Evolutionary conservation across 352 stramenopile genomes (phyloP).

Genomic region (Phytophthora quininea): DNA sequence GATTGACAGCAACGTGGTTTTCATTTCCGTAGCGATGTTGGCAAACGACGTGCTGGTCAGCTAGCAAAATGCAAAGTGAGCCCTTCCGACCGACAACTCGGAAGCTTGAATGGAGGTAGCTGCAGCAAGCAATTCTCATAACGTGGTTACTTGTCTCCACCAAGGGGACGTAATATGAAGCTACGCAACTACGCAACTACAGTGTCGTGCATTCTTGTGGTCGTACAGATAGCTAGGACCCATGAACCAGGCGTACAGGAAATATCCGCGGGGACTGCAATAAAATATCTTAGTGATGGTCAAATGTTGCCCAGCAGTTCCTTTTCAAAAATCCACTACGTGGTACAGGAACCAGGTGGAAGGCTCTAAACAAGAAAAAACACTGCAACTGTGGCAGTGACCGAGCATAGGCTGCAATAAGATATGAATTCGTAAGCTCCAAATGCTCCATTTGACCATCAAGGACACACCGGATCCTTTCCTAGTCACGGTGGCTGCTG

Average conservation of each 20-base stretch:
- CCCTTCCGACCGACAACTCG: neutral
- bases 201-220: neutral
- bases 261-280: neutral
- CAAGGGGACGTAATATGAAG: neutral
- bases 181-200: no score
- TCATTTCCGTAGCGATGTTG: no score
- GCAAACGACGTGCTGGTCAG: slow-evolving; percentile 4
- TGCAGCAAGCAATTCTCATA: neutral
- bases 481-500: slow-evolving; percentile 30
- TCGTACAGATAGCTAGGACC: neutral
- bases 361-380: neutral
- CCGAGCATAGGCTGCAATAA: neutral
- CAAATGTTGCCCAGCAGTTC: neutral
- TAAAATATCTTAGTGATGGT: slow-evolving; percentile 1
- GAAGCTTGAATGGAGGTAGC: neutral
- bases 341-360: no score
- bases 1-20: no score
- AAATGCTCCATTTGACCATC: no score
- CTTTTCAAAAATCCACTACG: no score
- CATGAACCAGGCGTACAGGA: neutral
- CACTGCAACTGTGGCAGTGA: neutral
- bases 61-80: slow-evolving; percentile 21
- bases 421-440: neutral
- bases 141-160: neutral
- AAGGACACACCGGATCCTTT: no score